Base-by-base conservation (phyloP, 148 eudicot genomes). In the Rhododendron ovatum region DNA sequence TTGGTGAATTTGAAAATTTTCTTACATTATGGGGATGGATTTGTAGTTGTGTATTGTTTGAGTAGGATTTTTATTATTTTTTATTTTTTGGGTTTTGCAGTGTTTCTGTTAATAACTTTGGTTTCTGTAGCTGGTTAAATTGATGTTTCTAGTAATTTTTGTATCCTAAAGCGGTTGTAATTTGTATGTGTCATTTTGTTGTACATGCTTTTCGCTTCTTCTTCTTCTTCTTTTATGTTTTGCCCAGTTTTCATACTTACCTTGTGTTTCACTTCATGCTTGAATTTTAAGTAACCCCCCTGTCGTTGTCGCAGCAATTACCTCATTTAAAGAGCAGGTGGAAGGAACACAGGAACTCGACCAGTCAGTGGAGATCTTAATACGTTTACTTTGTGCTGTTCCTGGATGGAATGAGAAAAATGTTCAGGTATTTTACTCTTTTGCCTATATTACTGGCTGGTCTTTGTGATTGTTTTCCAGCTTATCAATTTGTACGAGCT, bases 401-500 rank as follows among this genome's bases (percentile, higher is more conserved):
- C 99, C 99, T 91, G 99, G 99, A 74, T 98, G 99, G 98, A 93
- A 78, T 88, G 99, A 98, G 91, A 98, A 95, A 92, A 98, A 98
- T 91, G 98, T 95, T 82, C 99, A 95, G 98, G 98, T 95, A 85
- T 73, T 26, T 48, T 22, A 39, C 37, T 18, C 48, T 35, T 17
- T 48, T 3, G 3, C 59, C 71, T 85, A 39, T 86, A 14, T 69
- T 37, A 28, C 35, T 59, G 12, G n/a, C 17, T 24, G 82, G 7
- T 33, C n/a, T 80, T 12, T 74, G 7, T 8, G 84, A 14, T 33
- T 41, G 37, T 30, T 30, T 69, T 51, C 5, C 51, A 9, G 47
- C 57, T 71, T 81, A 45, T 47, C 79, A 59, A 81, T 78, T 3
- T 39, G 26, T 2, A 20, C n/a, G 51, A 74, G 59, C 65, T 51